Evolutionary conservation across 495 filamentous ascomycete species (phyloP), one percentile per base, ranked within the genome.

Genomic region (Daldinia vernicosa): DNA sequence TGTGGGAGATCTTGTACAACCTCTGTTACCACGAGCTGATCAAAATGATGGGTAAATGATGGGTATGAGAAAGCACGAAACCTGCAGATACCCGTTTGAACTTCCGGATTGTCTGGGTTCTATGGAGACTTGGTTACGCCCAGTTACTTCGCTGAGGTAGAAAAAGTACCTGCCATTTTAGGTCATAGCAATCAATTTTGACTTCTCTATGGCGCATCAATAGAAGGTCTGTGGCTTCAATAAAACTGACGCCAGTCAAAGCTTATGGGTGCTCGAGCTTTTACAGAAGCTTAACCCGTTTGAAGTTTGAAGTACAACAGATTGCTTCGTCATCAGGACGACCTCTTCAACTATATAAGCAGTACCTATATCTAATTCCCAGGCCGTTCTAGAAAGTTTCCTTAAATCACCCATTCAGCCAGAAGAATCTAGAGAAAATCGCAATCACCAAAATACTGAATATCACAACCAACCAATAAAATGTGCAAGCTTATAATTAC

Each of bases 401-500:
- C 5, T 14, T 28, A 6, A 15, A 50, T n/a, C 17, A 7, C 12
- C 47, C 6, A 6, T 35, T 47, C 35, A 22, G 37, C 12, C 30
- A 35, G 12, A 14, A 45, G 1, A 8, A 33, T 28, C 26, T 14
- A 27, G 22, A 28, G 4, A 52, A 9, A 9, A 33, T 35, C 26
- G 15, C 51, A 26, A 17, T 1, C 22, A 30, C 28, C n/a, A 0
- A 33, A 30, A 39, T 15, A 27, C 9, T 3, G 8, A 11, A 8
- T 22, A 12, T 11, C 17, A 0, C 7, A 3, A 52, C 37, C n/a
- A 71, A 12, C 39, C 12, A 17, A 56, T 32, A 37, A 4, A 3
- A 72, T 72, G 70, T 72, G 64, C 60, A 68, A 52, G 28, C 7
- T 68, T 14, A 68, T 72, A 17, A 67, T 72, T 28, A 68, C 40